Base-by-base conservation (phyloP, 805 yeast genomes). In the Zygotorulaspora sp. region DNA sequence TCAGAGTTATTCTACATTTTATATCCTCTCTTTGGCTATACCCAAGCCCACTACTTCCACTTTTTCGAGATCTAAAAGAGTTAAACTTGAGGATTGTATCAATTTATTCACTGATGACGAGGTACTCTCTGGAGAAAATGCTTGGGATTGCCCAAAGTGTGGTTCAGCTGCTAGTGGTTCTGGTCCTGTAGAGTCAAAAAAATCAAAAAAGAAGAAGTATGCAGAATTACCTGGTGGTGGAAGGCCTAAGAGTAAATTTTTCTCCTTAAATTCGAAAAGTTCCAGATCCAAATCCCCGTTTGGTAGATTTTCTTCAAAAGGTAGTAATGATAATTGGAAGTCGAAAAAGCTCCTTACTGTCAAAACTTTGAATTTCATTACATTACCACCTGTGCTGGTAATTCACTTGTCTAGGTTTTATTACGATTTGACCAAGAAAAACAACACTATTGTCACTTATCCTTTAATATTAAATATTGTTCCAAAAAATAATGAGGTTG, bases 131-230 rank as follows among this genome's bases (percentile, higher is more conserved):
- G 82, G 86, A 17, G 89, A 80, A 5, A 83, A 83, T 61, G 85
- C 92, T 1, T 83, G 94, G 94, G 75, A 80, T 46, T 83, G 94
- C 65, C 89, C 92, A 6, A 74, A 77, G 38, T 83, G 94, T 63
- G 57, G 58, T 1, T 33, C 49, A 13, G 29, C 40, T 8, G 39
- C 19, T n/a, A 28, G 29, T 27, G 33, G 34, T 24, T 23, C 32
- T 3, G 39, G 32, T 6, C 35, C 37, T 3, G 35, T 25, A 13
- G 44, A 43, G 9, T 31, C 38, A 13, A 43, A 40, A 28, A 43
- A 40, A 61, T 58, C 36, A 62, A 71, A 42, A 30, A 39, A 38
- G 41, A 47, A 27, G 40, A 45, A 15, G 34, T 30, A 33, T 15
- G 34, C 24, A 15, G 52, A 35, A 9, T 31, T 30, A 18, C 22